Evolutionary conservation across 345 rosid genomes (phyloP), one percentile per base, ranked within the genome.

Genomic region (Crucihimalaya himalaica): DNA sequence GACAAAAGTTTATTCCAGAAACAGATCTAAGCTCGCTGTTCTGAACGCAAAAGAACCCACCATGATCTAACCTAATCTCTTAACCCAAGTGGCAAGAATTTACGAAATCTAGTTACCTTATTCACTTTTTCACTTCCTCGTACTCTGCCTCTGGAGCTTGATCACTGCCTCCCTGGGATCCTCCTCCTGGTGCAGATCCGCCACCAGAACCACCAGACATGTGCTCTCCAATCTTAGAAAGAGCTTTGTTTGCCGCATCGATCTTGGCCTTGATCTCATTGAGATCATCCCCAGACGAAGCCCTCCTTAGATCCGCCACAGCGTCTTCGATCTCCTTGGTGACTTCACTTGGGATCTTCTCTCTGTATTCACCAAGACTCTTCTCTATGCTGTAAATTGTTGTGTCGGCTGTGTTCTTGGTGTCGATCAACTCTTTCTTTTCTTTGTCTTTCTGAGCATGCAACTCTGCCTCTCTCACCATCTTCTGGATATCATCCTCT

Each of bases 391-490:
- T 93, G 86, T 93, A 90, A 19, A 90, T 87, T 0, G 90, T 84
- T 7, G 97, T 87, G 73, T 93, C 98, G 0, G 98, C 97, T 31
- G 79, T 81, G 84, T 90, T 90, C 75, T 73, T 86, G 23, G 85
- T 51, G 59, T 93, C 97, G 5, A 93, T 88, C 78, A 93, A 55
- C 27, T 86, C 76, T 65, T 90, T 93, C 47, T 85, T 90, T 66
- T 87, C 90, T 45, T 90, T 79, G 60, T 90, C 98, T 72, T 71
- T 90, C 83, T 87, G 97, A 16, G 97, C 78, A 45, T 86, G 84
- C 81, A 85, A 51, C 78, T 90, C 98, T 0, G 93, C 96, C 66
- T 93, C 98, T 83, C 68, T 86, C 13, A 92, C 97, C 98, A 92
- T 92, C 83, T 87, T 90, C 55, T 93, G 85, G 14, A 88, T 90